A percentile compares a stretch with the other conserved stretches of the same genome.
These are phyloP conservation scores for Lactifluus piperatus DNA, from an alignment of 768 basidiomycete species.

Conservation along the genomic window DNA sequence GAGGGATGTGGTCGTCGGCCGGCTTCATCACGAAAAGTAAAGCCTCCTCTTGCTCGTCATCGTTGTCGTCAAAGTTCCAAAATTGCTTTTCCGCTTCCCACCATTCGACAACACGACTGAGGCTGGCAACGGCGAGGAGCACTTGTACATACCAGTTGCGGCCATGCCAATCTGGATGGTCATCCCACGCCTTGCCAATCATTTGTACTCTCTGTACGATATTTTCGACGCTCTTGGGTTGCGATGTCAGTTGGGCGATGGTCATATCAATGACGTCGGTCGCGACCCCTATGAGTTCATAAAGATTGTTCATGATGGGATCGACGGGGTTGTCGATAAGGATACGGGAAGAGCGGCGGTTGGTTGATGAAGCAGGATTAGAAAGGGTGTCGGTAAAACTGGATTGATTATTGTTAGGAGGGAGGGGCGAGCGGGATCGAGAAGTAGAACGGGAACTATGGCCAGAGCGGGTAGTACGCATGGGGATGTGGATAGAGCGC, in stretches of 20 bases:
- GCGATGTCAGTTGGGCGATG: slow-evolving; percentile 72
- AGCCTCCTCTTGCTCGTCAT: slow-evolving; percentile 85
- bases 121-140: slow-evolving; percentile 87
- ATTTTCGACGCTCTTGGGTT: slow-evolving; percentile 76
- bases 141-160: slow-evolving; percentile 98
- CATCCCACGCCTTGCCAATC: slow-evolving; percentile 94
- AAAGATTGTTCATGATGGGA: slow-evolving; percentile 83
- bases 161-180: slow-evolving; percentile 96
- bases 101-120: slow-evolving; percentile 97
- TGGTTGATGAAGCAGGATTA: slow-evolving; percentile 30
- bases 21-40: slow-evolving; percentile 92
- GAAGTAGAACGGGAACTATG: slow-evolving; percentile 92
- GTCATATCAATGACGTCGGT: slow-evolving; percentile 92
- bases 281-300: slow-evolving; percentile 86
- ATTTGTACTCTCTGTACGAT: slow-evolving; percentile 86
- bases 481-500: slow-evolving; percentile 71
- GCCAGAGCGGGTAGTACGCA: slow-evolving; percentile 56
- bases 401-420: slow-evolving; percentile 54
- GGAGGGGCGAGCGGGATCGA: slow-evolving; percentile 88
- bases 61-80: slow-evolving; percentile 96
- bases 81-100: slow-evolving; percentile 99
- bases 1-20: slow-evolving; percentile 46
- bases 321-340: slow-evolving; percentile 80
- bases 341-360: slow-evolving; percentile 74
- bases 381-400: slow-evolving; percentile 47